Evolutionary conservation across 306 rosid species (phyloP).

Genomic region (Purshia tridentata): DNA sequence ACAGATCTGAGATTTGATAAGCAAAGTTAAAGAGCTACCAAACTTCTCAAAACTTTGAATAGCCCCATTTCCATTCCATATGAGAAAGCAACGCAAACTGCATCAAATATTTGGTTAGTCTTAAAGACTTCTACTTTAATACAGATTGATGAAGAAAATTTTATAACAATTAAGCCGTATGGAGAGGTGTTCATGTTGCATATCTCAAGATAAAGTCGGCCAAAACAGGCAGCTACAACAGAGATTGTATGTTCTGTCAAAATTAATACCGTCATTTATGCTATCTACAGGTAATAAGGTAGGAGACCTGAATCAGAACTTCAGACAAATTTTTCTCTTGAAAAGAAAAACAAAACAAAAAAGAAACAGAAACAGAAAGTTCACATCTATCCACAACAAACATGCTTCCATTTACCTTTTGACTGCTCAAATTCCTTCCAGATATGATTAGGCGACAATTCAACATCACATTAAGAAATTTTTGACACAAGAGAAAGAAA

Average conservation of each 20-base stretch:
- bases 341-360: neutral
- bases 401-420: conserved; percentile 27
- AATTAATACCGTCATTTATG: conserved; percentile 20
- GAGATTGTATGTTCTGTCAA: neutral
- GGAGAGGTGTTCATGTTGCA: neutral
- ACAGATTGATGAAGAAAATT: neutral
- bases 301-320: conserved; percentile 22
- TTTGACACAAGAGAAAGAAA: conserved; percentile 22
- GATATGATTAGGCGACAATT: conserved; percentile 28
- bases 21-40: neutral
- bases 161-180: neutral
- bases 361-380: conserved; percentile 1
- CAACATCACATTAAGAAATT: conserved; percentile 28
- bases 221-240: conserved; percentile 1
- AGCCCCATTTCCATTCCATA: too few species aligned
- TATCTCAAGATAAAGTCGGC: neutral
- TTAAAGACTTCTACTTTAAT: neutral
- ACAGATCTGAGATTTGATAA: neutral
- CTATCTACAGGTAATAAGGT: conserved; percentile 42
- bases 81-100: neutral
- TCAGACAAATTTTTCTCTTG: conserved; percentile 16
- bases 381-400: conserved; percentile 22
- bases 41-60: neutral
- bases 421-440: conserved; percentile 29
- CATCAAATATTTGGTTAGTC: neutral